phyloP scores from a whole-genome alignment of 371 early-diverging fungal species.

The Phascolomyces articulosus region DNA sequence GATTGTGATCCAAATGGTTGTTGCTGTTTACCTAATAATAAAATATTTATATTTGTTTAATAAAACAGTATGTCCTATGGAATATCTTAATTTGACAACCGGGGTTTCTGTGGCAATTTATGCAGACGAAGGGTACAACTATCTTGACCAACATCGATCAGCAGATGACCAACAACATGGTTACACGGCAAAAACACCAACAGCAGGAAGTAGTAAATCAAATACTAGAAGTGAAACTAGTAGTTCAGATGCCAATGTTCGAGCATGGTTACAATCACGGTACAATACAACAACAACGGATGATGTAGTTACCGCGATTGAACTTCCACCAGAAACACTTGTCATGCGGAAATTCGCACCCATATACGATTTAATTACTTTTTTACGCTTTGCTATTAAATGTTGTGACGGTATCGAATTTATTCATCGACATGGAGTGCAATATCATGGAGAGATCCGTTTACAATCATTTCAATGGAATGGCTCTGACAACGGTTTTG shows the following conservation, averaged over 20 bases:
- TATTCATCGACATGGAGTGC: conserved; percentile 43
- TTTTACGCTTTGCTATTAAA: conserved; percentile 48
- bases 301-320: not conserved
- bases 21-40: too few species aligned
- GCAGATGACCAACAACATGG: not conserved
- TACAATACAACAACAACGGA: not conserved
- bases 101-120: conserved; percentile 42
- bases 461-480: conserved; percentile 46
- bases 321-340: conserved; percentile 21
- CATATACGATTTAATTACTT: conserved; percentile 40
- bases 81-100: conserved; percentile 39
- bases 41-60: too few species aligned
- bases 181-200: not conserved
- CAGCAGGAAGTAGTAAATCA: not conserved
- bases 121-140: conserved; percentile 38
- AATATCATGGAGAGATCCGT: conserved; percentile 40
- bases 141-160: conserved; percentile 2
- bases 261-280: conserved; percentile 1
- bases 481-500: conserved; percentile 20
- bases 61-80: conserved; percentile 35
- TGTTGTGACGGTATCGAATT: conserved; percentile 48
- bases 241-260: not conserved
- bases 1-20: not conserved
- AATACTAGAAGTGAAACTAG: not conserved
- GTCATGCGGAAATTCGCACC: conserved; percentile 1